Evolutionary conservation across 768 basidiomycete genomes (phyloP).

Genomic region (Amylocystis lapponica): DNA sequence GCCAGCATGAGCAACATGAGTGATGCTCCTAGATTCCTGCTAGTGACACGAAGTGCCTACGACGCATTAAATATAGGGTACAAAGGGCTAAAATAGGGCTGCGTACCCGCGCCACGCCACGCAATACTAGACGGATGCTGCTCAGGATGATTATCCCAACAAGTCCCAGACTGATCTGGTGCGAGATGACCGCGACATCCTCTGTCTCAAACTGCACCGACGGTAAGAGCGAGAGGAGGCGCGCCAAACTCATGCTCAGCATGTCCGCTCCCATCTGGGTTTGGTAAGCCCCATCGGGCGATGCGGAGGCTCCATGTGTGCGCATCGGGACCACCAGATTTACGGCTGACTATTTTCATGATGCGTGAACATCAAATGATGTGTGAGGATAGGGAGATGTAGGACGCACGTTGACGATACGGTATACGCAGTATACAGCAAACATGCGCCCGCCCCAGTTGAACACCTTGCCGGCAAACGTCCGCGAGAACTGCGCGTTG

Average conservation of each 20-base stretch:
- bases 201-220: constrained; percentile 25
- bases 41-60: constrained; percentile 58
- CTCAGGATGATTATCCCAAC: constrained; percentile 74
- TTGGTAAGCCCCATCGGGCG: not conserved
- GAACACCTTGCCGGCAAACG: constrained; percentile 48
- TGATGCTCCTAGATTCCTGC: constrained; percentile 64
- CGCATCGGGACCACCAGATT: constrained; percentile 42
- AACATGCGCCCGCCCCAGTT: constrained; percentile 46
- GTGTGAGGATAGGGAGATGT: not conserved
- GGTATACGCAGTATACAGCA: constrained; percentile 60
- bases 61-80: not conserved
- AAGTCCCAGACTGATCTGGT: constrained; percentile 58
- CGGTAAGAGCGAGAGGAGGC: constrained; percentile 35
- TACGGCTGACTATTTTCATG: constrained; percentile 37
- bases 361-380: constrained; percentile 2
- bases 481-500: constrained; percentile 43
- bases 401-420: constrained; percentile 53
- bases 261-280: constrained; percentile 25
- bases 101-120: constrained; percentile 56
- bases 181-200: constrained; percentile 37
- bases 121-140: constrained; percentile 64
- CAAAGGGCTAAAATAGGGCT: not conserved
- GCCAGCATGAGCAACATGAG: constrained; percentile 73
- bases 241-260: constrained; percentile 37
- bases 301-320: not conserved